A percentile compares a stretch with the other conserved stretches of the same genome.
phyloP scores from a whole-genome alignment of 1,284 basidiomycete species.

The Anthracocystis setariae region DNA sequence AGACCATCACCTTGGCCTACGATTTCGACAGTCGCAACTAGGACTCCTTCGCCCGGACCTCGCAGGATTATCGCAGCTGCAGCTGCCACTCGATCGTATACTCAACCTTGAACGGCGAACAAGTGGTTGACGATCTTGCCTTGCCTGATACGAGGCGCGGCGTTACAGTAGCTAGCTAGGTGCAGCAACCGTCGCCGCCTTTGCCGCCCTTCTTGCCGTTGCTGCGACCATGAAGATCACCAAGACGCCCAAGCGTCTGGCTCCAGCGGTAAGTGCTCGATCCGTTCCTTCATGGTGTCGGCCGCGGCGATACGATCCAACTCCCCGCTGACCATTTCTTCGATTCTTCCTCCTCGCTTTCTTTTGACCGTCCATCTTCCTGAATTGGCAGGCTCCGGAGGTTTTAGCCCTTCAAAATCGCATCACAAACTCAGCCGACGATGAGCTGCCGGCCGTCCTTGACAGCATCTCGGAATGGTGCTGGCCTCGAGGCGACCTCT shows the following conservation, averaged over 20 bases:
- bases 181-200: constrained; percentile 6
- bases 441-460: constrained; percentile 59
- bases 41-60: neutral
- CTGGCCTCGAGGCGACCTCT: constrained; percentile 95
- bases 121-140: neutral
- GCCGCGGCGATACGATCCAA: too few relatives aligned
- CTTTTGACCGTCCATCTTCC: neutral
- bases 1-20: neutral
- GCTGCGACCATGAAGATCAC: constrained; percentile 63
- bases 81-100: neutral
- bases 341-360: too few relatives aligned
- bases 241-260: constrained; percentile 64
- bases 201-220: constrained; percentile 2
- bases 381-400: constrained; percentile 45
- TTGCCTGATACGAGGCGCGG: constrained; percentile 13
- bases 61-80: neutral
- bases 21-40: neutral
- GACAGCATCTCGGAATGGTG: constrained; percentile 74
- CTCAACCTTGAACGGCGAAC: neutral
- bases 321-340: too few relatives aligned
- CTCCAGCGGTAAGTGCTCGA: constrained; percentile 55
- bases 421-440: constrained; percentile 54
- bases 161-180: constrained; percentile 1
- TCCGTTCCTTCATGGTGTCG: neutral
- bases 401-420: constrained; percentile 52